These are phyloP conservation scores for Ustilaginoidea virens DNA, from an alignment of 2,329 filamentous ascomycete genomes.

Conservation along the genomic window DNA sequence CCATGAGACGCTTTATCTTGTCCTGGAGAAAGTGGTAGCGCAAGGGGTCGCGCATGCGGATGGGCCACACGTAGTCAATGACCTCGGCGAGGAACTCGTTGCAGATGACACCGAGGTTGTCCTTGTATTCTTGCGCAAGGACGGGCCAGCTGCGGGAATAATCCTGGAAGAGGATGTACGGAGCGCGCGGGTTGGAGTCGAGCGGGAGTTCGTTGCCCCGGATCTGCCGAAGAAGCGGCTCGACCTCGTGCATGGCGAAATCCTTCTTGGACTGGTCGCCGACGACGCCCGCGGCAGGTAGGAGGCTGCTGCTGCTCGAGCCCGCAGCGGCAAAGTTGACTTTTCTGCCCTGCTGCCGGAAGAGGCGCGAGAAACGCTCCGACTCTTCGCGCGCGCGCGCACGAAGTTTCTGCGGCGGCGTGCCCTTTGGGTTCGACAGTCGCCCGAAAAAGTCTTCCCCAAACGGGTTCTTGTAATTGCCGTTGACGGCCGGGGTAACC, in stretches of 20 bases:
- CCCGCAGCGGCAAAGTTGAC: slow-evolving; percentile 23
- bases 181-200: slow-evolving; percentile 35
- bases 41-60: slow-evolving; percentile 34
- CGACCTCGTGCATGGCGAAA: slow-evolving; percentile 31
- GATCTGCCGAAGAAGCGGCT: slow-evolving; percentile 32
- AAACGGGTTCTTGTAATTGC: slow-evolving; percentile 39
- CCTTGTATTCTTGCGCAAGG: slow-evolving; percentile 37
- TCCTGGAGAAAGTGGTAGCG: slow-evolving; percentile 32
- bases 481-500: slow-evolving; percentile 36
- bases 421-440: slow-evolving; percentile 32
- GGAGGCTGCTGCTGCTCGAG: slow-evolving; percentile 4
- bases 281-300: slow-evolving; percentile 15
- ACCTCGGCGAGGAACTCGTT: slow-evolving; percentile 37
- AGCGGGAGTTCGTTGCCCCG: slow-evolving; percentile 36
- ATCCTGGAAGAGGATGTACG: slow-evolving; percentile 38
- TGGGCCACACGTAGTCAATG: slow-evolving; percentile 33
- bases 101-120: slow-evolving; percentile 37
- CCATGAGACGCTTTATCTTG: slow-evolving; percentile 30
- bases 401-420: slow-evolving; percentile 33
- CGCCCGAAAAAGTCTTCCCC: slow-evolving; percentile 35
- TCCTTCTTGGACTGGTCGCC: slow-evolving; percentile 27
- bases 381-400: slow-evolving; percentile 36
- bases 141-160: slow-evolving; percentile 36
- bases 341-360: slow-evolving; percentile 33
- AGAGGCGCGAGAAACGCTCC: slow-evolving; percentile 30